Conservation (phyloP, 176 grass and related monocot species). For the Oryza brachyantha region DNA sequence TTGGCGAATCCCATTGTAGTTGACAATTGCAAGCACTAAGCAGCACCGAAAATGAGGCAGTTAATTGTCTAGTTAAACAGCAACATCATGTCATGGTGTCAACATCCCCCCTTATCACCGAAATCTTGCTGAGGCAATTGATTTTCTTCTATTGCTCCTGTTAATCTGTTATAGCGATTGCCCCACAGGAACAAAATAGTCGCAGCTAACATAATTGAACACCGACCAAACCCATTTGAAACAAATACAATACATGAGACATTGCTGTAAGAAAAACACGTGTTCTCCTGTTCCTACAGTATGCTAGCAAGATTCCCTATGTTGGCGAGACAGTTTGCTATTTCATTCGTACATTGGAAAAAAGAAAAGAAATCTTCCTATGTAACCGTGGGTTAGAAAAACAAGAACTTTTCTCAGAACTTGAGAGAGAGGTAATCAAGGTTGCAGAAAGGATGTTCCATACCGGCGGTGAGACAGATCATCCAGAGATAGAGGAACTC, state of each 20-base stretch:
- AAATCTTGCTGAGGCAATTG: not conserved
- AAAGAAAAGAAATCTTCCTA: not conserved
- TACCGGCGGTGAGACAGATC: constrained; percentile 41
- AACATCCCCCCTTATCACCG: not conserved
- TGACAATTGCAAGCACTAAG: not conserved
- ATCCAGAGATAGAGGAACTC: constrained; percentile 57
- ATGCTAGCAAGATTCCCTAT: not conserved
- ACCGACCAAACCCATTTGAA: not conserved
- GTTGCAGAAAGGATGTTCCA: not conserved
- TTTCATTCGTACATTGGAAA: too few species aligned
- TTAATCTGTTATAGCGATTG: not conserved
- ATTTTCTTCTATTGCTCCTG: not conserved
- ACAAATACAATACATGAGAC: not conserved
- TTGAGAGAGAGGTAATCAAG: not conserved
- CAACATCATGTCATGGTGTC: too few species aligned
- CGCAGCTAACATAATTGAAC: not conserved
- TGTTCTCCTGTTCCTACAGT: not conserved
- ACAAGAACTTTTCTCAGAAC: not conserved
- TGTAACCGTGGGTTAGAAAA: not conserved
- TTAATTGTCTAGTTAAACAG: too few species aligned
- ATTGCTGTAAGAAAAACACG: not conserved
- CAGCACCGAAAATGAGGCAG: too few species aligned
- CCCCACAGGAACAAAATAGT: not conserved
- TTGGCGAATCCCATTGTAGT: not conserved
- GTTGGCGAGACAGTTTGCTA: not conserved